These are phyloP conservation scores for Cryptococcus sp. DNA, from an alignment of 1,284 basidiomycete genomes.

Conservation along the genomic window DNA sequence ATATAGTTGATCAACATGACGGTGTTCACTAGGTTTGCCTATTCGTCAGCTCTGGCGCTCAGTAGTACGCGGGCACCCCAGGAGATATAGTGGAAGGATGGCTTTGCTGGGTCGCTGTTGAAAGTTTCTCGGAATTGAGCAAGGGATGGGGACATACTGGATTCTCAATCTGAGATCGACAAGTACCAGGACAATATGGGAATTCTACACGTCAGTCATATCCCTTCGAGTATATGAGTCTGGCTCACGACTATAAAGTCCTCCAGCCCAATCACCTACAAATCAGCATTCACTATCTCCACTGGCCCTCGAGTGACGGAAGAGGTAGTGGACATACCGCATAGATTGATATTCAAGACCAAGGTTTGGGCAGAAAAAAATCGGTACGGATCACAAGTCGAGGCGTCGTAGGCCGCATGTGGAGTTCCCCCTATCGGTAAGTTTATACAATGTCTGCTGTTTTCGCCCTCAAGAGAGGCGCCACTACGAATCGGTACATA, in stretches of 20 bases:
- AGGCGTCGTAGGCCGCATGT: slow-evolving; percentile 60
- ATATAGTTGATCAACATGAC: slow-evolving; percentile 46
- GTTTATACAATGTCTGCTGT: neutral
- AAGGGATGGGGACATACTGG: slow-evolving; percentile 36
- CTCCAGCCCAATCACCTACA: slow-evolving; percentile 60
- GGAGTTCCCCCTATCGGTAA: slow-evolving; percentile 55
- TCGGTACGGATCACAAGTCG: slow-evolving; percentile 59
- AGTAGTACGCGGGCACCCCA: neutral
- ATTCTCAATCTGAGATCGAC: slow-evolving; percentile 61
- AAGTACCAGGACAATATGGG: slow-evolving; percentile 66
- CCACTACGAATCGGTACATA: slow-evolving; percentile 13
- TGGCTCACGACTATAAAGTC: slow-evolving; percentile 51
- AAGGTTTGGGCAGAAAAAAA: slow-evolving; percentile 67
- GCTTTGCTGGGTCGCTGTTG: too few relatives aligned
- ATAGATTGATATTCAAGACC: slow-evolving; percentile 61
- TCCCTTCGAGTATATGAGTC: neutral
- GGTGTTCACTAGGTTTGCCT: slow-evolving; percentile 41
- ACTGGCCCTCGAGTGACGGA: neutral
- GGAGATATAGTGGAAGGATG: neutral
- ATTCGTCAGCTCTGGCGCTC: neutral
- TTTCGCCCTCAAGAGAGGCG: neutral
- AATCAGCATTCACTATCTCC: slow-evolving; percentile 26
- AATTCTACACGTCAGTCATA: slow-evolving; percentile 15
- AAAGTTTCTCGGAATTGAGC: neutral
- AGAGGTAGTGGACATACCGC: slow-evolving; percentile 22